Base-by-base conservation (phyloP, 73 alveolate species). In the Tetrahymena elliotti region DNA sequence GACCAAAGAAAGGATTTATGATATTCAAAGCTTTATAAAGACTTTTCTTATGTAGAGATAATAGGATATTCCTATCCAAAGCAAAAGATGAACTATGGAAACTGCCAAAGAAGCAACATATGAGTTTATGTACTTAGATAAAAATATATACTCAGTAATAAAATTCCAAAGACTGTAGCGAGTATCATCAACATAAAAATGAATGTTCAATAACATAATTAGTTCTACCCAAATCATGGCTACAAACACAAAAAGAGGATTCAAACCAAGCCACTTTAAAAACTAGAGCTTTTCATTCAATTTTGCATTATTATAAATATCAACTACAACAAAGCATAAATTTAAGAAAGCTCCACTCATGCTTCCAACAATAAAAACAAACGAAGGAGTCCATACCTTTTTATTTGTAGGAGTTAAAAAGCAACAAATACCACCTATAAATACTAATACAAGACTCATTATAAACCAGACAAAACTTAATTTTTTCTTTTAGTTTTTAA, bases 171-270 rank as follows among this genome's bases (percentile, higher is more conserved):
- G 94, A 11, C 35, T 93, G 36, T 41, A 41, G 35, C 83, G 52
- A 1, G 53, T 37, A 35, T 27, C 95, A 41, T 52, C 95, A 6
- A 41, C 41, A 41, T 37, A 39, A 5, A 93, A 93, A 35, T 41
- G 53, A 20, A 93, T 93, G 10, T 93, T 93, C 20, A 38, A 22
- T 9, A 93, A 33, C 83, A 93, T 41, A 37, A 93, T 39, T n/a
- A 38, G 24, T 41, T 93, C 95, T 24, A 93, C 2, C 52, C 52
- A 37, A 18, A 93, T 93, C 95, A 93, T 93, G 20, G 95, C 95
- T 39, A 93, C 95, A 33, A 93, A 93, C 0, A 93, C 83, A 37
- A 93, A 93, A n/a, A 93, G 95, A 93, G 95, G 95, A 41, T 93
- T 93, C 41, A 93, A 38, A 8, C 95, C 95, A 4, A 93, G 94